Evolutionary conservation across 108 stramenopile species (phyloP).

Genomic region (Chaetoceros tenuissimus): DNA sequence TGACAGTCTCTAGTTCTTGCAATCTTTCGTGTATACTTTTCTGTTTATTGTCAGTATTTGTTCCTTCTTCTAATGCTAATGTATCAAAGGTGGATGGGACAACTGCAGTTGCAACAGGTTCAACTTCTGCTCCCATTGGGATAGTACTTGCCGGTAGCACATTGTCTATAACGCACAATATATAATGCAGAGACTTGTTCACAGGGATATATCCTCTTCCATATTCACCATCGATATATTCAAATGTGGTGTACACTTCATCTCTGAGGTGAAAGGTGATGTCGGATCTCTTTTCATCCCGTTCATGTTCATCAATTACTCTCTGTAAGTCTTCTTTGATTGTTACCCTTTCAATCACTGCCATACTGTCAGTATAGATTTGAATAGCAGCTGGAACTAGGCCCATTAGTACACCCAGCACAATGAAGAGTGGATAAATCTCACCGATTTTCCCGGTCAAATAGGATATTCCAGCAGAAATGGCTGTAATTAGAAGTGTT

Average conservation of each 20-base stretch:
- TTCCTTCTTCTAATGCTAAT: not conserved
- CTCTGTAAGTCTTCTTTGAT: not conserved
- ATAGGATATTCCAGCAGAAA: not conserved
- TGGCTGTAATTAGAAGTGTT: not conserved
- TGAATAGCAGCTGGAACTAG: not conserved
- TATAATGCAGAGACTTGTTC: no score
- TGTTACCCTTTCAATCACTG: not conserved
- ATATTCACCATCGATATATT: no score
- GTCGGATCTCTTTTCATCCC: not conserved
- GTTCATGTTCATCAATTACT: not conserved
- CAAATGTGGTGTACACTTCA: not conserved
- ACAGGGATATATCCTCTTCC: no score
- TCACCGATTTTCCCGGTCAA: not conserved
- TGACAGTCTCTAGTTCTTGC: constrained; percentile 11
- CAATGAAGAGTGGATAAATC: not conserved
- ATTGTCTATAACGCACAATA: no score
- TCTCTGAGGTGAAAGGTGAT: not conserved
- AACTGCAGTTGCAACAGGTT: not conserved
- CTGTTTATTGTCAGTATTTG: not conserved
- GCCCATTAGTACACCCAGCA: not conserved
- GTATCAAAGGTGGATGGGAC: not conserved
- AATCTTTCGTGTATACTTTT: constrained; percentile 5
- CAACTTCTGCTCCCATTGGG: no score
- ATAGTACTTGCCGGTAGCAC: no score
- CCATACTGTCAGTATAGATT: not conserved